These are phyloP conservation scores for Xylaria longipes DNA, from an alignment of 495 filamentous ascomycete genomes.

Conservation along the genomic window DNA sequence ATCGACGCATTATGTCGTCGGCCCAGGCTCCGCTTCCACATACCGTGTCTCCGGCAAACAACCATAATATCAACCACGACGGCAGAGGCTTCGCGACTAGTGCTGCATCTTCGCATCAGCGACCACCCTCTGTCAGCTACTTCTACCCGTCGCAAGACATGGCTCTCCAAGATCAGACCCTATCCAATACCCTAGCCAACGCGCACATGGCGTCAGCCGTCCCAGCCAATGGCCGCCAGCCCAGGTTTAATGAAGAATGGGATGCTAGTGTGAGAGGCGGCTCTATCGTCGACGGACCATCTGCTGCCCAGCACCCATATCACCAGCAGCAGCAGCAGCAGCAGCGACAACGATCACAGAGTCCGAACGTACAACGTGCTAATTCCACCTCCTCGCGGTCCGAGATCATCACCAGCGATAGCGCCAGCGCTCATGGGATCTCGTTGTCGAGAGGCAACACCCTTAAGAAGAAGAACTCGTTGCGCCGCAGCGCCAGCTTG, in stretches of 20 bases:
- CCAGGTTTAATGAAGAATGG: constrained; percentile 72
- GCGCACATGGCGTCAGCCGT: constrained; percentile 41
- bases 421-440: constrained; percentile 40
- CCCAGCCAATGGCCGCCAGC: constrained; percentile 38
- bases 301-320: constrained; percentile 27
- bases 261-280: constrained; percentile 70
- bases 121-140: constrained; percentile 33
- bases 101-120: constrained; percentile 24
- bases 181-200: constrained; percentile 52
- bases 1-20: constrained; percentile 29
- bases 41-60: constrained; percentile 23
- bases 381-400: constrained; percentile 56
- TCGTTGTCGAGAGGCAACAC: constrained; percentile 74
- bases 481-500: constrained; percentile 74
- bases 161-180: constrained; percentile 45
- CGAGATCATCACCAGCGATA: constrained; percentile 49
- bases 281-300: constrained; percentile 60
- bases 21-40: constrained; percentile 30
- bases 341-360: constrained; percentile 29
- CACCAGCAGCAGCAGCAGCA: constrained; percentile 29
- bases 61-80: constrained; percentile 36
- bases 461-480: constrained; percentile 82
- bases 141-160: constrained; percentile 35
- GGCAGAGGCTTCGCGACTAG: constrained; percentile 23
- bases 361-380: constrained; percentile 54